Conservation (phyloP, 192 early-diverging fungal genomes). For the Podila minutissima region DNA sequence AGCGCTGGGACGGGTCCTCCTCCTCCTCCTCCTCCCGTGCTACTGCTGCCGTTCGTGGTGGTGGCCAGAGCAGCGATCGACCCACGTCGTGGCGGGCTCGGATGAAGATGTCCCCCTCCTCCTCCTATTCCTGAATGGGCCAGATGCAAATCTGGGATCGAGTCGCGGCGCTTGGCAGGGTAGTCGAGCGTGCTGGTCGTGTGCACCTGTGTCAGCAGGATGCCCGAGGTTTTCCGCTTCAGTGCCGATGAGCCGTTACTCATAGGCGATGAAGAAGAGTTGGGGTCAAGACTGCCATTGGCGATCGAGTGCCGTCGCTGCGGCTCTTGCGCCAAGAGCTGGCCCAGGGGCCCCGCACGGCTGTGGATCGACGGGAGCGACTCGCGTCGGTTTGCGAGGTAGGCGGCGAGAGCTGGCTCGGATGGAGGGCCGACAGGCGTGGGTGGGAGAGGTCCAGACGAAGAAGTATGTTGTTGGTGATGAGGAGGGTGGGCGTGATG, state of each 20-base stretch:
- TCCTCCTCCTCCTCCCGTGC: too few relatives aligned
- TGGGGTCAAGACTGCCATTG: constrained; percentile 4
- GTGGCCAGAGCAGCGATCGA: too few relatives aligned
- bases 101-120: too few relatives aligned
- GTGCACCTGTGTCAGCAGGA: constrained; percentile 30
- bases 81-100: too few relatives aligned
- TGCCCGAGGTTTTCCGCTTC: constrained; percentile 42
- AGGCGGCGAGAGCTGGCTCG: constrained; percentile 1
- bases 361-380: constrained; percentile 45
- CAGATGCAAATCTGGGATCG: constrained; percentile 48
- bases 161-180: constrained; percentile 50
- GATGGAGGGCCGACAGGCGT: constrained; percentile 5
- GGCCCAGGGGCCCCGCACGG: constrained; percentile 39
- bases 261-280: background rate
- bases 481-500: background rate
- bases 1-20: too few relatives aligned
- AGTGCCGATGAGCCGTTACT: constrained; percentile 2
- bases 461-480: background rate
- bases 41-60: too few relatives aligned
- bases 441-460: background rate
- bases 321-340: constrained; percentile 40
- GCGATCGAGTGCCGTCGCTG: constrained; percentile 40
- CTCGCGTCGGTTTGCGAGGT: constrained; percentile 26
- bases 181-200: constrained; percentile 21
- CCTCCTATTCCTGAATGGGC: constrained; percentile 10